Conservation (phyloP, 2,329 filamentous ascomycete genomes). For the Monosporascus sp. region DNA sequence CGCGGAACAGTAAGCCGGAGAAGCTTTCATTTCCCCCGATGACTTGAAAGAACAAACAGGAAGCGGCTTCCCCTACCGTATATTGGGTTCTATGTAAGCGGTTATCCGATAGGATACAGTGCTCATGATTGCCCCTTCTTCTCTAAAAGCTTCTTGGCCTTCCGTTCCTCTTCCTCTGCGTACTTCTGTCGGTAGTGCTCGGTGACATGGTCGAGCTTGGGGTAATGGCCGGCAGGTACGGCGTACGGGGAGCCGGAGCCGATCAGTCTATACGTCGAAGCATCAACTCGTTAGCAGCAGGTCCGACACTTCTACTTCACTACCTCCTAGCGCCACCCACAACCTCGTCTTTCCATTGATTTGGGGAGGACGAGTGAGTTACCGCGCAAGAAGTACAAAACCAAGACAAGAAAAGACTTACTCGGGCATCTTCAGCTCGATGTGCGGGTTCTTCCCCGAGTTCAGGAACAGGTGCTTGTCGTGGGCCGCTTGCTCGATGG, state of each 20-base stretch:
- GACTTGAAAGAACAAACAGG: no score
- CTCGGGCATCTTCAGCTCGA: conserved; percentile 54
- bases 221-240: conserved; percentile 49
- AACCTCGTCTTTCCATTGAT: no score
- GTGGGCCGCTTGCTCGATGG: conserved; percentile 50
- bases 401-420: conserved; percentile 32
- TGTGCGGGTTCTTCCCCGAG: conserved; percentile 37
- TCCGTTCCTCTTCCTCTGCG: conserved; percentile 49
- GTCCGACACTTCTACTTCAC: no score
- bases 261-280: conserved; percentile 35
- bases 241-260: conserved; percentile 46
- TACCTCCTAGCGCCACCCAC: no score
- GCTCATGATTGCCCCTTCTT: conserved; percentile 20
- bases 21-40: no score
- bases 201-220: conserved; percentile 50
- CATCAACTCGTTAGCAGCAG: conserved; percentile 5
- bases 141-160: conserved; percentile 42
- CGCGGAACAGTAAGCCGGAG: no score
- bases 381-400: neutral
- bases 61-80: no score
- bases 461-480: conserved; percentile 52
- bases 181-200: conserved; percentile 54
- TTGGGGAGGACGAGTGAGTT: no score
- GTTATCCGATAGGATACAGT: no score
- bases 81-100: no score